Evolutionary conservation across 352 stramenopile species (phyloP), one percentile per base, ranked within the genome.

Genomic region (Phytophthora tubulina): DNA sequence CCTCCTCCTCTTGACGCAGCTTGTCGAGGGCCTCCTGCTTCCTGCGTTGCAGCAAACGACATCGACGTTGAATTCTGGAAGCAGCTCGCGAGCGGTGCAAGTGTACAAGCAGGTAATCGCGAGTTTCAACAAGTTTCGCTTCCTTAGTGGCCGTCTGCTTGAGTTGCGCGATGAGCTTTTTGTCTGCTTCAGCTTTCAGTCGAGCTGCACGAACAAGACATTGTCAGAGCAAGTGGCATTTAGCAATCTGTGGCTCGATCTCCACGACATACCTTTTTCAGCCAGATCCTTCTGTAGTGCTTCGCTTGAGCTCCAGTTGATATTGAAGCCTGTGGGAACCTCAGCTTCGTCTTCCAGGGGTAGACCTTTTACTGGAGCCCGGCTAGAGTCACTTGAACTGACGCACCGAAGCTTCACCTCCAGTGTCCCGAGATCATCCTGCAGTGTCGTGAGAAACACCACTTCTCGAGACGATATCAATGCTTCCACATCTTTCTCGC

Each of bases 261-360:
- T 27, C 13, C 41, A 21, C 41, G 17, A 17, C 14, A 45, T 6
- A 88, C 79, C 81, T 76, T 89, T 83, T 33, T 66, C 66, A 53
- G 76, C 63, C 32, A 88, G 46, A 32, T 90, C 80, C 51, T 79
- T 78, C 35, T 86, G 55, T 17, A 91, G 70, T 9, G 79, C 77
- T 31, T 85, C 83, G 30, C 68, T 86, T 3, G 81, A 85, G 51
- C 80, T 88, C 81, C 81, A 91, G 46, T 86, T 81, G 14, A 91
- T 74, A 15, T 45, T 80, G 63, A 91, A 89, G 33, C 75, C 61
- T 31, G 70, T 66, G 3, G 53, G 17, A n/a, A 21, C 32, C 33
- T 67, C 51, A 27, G 30, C 36, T 33, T 66, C 46, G 10, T 42
- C 31, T 15, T 67, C 48, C 42, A 8, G 31, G 27, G 42, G 11